Evolutionary conservation across 2,329 filamentous ascomycete species (phyloP).

Genomic region (Paraphoma sp.): DNA sequence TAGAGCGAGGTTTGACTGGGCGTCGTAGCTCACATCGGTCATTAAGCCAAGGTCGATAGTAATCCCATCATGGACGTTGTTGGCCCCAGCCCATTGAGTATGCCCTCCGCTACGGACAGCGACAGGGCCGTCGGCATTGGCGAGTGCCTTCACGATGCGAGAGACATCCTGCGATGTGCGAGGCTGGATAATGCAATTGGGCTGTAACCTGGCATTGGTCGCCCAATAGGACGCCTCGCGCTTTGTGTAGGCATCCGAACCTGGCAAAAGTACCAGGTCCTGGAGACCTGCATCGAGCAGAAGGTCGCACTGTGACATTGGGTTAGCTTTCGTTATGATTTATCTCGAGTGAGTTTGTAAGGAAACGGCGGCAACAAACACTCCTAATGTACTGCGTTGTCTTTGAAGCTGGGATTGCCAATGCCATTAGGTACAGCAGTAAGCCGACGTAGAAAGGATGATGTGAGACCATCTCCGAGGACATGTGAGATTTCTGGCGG

Average conservation of each 20-base stretch:
- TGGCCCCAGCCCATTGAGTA: too few relatives aligned
- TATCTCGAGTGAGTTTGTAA: neutral
- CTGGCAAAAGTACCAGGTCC: neutral
- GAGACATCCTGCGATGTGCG: too few relatives aligned
- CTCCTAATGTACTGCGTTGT: neutral
- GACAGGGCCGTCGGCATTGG: too few relatives aligned
- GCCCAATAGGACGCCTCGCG: too few relatives aligned
- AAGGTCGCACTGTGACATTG: neutral
- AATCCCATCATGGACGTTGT: too few relatives aligned
- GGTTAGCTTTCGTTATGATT: neutral
- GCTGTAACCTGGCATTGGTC: too few relatives aligned
- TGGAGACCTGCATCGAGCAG: neutral
- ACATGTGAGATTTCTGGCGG: neutral
- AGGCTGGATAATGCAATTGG: too few relatives aligned
- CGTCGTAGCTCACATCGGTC: neutral
- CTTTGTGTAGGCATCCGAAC: neutral
- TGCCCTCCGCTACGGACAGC: too few relatives aligned
- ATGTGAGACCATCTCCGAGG: neutral
- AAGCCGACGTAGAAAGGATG: neutral
- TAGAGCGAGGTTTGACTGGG: neutral
- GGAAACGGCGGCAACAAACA: neutral
- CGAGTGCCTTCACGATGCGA: too few relatives aligned
- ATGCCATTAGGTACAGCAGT: neutral
- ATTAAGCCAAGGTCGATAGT: neutral
- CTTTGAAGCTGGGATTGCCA: neutral